A percentile compares a stretch with the other conserved stretches of the same genome.
phyloP scores from a whole-genome alignment of 169 alveolate genomes.

The Cryptosporidium canis region DNA sequence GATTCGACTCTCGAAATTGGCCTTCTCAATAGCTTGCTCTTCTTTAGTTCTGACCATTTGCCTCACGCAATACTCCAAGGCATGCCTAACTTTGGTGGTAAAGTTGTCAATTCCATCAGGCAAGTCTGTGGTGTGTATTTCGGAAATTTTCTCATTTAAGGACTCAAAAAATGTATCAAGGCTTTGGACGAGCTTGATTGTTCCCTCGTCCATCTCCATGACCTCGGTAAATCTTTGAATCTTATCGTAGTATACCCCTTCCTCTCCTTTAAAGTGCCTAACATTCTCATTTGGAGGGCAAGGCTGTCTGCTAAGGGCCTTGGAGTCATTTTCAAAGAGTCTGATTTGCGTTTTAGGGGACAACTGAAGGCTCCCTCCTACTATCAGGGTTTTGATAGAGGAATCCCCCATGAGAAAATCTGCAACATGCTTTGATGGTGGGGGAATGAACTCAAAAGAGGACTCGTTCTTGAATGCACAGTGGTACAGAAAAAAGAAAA shows the following conservation, averaged over 20 bases:
- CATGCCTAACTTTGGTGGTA: conserved; percentile 13
- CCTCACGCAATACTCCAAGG: conserved; percentile 54
- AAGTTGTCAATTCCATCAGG: conserved; percentile 22
- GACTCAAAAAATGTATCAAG: conserved; percentile 32
- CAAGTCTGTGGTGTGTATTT: neutral
- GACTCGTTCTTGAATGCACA: conserved; percentile 68
- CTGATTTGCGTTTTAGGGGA: conserved; percentile 66
- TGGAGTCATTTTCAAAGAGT: conserved; percentile 62
- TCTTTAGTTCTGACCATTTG: conserved; percentile 54
- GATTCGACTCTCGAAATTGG: conserved; percentile 6
- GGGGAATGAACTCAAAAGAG: conserved; percentile 63
- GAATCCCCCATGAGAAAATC: conserved; percentile 65
- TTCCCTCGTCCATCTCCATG: conserved; percentile 37
- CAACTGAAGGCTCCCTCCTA: conserved; percentile 62
- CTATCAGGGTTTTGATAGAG: conserved; percentile 38
- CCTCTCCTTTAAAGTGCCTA: conserved; percentile 12
- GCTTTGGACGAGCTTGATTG: neutral
- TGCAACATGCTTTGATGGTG: conserved; percentile 35
- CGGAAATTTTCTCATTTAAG: conserved; percentile 14
- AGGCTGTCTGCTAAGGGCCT: neutral
- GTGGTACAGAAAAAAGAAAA: conserved; percentile 58
- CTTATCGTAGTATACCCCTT: conserved; percentile 17
- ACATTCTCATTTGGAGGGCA: neutral
- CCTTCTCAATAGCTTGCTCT: conserved; percentile 48
- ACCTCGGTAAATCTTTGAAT: conserved; percentile 29